A percentile compares a stretch with the other conserved stretches of the same genome.
phyloP scores from a whole-genome alignment of 176 grass and related monocot genomes.

The Ampelocalamus luodianensis region DNA sequence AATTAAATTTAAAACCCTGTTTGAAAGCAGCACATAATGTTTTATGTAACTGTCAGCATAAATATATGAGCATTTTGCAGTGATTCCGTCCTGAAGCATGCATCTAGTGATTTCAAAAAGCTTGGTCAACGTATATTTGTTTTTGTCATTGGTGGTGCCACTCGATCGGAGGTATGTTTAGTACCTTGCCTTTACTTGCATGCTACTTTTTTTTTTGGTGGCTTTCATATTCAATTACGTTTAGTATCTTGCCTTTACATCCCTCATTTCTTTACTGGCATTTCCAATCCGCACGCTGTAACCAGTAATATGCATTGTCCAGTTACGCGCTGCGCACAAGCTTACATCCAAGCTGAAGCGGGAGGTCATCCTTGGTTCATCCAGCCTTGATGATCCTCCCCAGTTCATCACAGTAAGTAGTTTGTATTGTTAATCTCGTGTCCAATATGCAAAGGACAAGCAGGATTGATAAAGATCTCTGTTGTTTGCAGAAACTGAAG shows the following conservation, averaged over 20 bases:
- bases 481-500: conserved; percentile 70
- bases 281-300: conserved; percentile 20
- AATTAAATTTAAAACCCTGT: conserved; percentile 7
- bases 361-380: conserved; percentile 77
- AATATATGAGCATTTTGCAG: conserved; percentile 45
- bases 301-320: conserved; percentile 34
- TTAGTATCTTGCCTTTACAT: background rate
- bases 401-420: conserved; percentile 76
- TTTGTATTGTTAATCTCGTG: conserved; percentile 3
- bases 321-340: conserved; percentile 68
- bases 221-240: background rate
- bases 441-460: background rate
- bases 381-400: conserved; percentile 73
- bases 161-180: conserved; percentile 66
- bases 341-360: conserved; percentile 73
- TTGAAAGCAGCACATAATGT: background rate
- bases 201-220: background rate
- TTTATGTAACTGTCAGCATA: conserved; percentile 28
- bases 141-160: conserved; percentile 78
- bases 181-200: background rate
- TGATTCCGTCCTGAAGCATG: conserved; percentile 73
- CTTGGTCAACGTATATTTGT: conserved; percentile 81
- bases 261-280: background rate
- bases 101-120: conserved; percentile 68
- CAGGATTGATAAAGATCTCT: conserved; percentile 21